phyloP scores from a whole-genome alignment of 495 filamentous ascomycete genomes.

The Echria macrotheca region DNA sequence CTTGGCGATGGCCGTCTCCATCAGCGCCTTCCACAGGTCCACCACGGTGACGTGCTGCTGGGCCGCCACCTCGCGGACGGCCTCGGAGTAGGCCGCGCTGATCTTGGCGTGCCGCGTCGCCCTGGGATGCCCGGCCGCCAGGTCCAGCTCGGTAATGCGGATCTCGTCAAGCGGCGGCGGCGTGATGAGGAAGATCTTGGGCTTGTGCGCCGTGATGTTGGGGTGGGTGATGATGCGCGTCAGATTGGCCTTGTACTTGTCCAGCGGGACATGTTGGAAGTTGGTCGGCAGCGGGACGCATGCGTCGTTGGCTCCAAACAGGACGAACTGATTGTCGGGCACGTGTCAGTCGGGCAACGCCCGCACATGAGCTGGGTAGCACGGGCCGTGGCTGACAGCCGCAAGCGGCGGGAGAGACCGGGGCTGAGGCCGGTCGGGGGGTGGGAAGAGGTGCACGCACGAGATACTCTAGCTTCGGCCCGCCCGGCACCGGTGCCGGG shows the following conservation, averaged over 20 bases:
- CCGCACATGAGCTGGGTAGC: background rate
- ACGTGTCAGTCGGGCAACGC: background rate
- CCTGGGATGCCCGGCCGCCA: conserved; percentile 39
- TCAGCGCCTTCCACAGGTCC: conserved; percentile 70
- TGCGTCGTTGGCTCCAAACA: conserved; percentile 86
- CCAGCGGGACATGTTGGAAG: conserved; percentile 68
- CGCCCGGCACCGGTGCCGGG: conserved; percentile 41
- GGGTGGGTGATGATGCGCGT: conserved; percentile 63
- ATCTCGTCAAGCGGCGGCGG: conserved; percentile 82
- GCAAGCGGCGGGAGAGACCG: background rate
- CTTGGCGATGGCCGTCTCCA: conserved; percentile 48
- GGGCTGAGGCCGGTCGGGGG: background rate
- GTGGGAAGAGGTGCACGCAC: conserved; percentile 38
- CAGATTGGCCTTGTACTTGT: conserved; percentile 67
- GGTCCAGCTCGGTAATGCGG: conserved; percentile 50
- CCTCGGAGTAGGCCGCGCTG: conserved; percentile 68
- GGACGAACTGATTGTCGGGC: conserved; percentile 54
- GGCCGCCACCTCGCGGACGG: conserved; percentile 57
- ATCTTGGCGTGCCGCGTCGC: conserved; percentile 54
- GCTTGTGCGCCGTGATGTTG: conserved; percentile 58
- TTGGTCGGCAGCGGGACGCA: conserved; percentile 50
- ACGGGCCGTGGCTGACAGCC: background rate
- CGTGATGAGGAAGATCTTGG: conserved; percentile 69
- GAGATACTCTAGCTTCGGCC: conserved; percentile 55
- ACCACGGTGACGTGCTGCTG: conserved; percentile 60